Percentiles rank a stretch among this genome's conserved stretches.
Conservation (phyloP, 305 asterid genomes). For the Withania somnifera region DNA sequence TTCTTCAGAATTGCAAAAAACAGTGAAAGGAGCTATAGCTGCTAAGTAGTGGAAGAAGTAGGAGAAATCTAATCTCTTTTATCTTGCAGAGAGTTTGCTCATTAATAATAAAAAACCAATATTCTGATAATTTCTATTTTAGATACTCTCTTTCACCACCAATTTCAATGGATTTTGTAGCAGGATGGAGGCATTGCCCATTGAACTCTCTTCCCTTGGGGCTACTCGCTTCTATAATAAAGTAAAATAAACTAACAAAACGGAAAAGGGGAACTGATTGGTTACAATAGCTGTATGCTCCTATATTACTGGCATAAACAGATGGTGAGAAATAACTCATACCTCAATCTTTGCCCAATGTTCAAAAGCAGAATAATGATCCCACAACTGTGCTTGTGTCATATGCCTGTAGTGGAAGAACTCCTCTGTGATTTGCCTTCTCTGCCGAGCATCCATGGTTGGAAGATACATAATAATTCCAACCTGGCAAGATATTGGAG, state of each 20-base stretch:
- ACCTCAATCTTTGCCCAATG: constrained; percentile 99
- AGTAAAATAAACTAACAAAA: background rate
- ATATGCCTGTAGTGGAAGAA: constrained; percentile 79
- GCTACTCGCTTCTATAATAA: background rate
- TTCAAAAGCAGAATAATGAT: constrained; percentile 69
- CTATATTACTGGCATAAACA: background rate
- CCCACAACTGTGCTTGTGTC: constrained; percentile 69
- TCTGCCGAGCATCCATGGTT: constrained; percentile 69
- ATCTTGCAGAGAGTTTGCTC: background rate
- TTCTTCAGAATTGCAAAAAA: background rate
- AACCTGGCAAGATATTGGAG: constrained; percentile 36
- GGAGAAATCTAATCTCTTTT: background rate
- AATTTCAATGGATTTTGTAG: background rate
- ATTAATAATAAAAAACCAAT: background rate
- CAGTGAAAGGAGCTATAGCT: background rate
- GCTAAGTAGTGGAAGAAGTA: background rate
- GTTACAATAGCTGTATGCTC: background rate
- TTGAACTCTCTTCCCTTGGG: background rate
- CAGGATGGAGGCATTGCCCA: background rate
- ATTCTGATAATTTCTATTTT: background rate
- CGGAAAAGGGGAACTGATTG: background rate
- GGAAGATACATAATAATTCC: constrained; percentile 99
- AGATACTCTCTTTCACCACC: background rate
- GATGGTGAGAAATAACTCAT: background rate
- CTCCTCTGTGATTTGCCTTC: constrained; percentile 80